These are phyloP conservation scores for Lophiostoma macrostomum DNA, from an alignment of 495 filamentous ascomycete species.

Conservation along the genomic window DNA sequence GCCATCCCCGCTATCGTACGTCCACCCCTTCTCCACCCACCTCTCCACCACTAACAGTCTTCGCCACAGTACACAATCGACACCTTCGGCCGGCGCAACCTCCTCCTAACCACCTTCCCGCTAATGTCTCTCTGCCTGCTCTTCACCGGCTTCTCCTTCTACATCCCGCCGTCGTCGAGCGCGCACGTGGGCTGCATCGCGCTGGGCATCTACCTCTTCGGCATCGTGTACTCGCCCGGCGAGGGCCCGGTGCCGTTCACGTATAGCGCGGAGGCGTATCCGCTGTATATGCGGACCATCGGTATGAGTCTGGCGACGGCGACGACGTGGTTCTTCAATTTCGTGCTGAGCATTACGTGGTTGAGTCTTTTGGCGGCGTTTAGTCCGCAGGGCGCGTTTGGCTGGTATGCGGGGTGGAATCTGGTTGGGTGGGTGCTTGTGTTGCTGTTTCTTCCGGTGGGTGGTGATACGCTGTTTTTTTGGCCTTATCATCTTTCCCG, in stretches of 20 bases:
- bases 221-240: slow-evolving; percentile 26
- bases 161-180: background rate
- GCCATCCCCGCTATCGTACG: too few relatives aligned
- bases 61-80: slow-evolving; percentile 31
- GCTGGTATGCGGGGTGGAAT: slow-evolving; percentile 54
- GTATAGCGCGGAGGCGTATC: slow-evolving; percentile 67
- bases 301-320: slow-evolving; percentile 53
- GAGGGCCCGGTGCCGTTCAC: slow-evolving; percentile 44
- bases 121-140: slow-evolving; percentile 24
- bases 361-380: slow-evolving; percentile 55
- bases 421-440: slow-evolving; percentile 44
- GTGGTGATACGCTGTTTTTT: background rate
- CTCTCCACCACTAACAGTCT: too few relatives aligned
- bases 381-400: slow-evolving; percentile 59
- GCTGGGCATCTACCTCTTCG: slow-evolving; percentile 30
- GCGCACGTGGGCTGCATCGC: slow-evolving; percentile 44
- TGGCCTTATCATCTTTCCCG: background rate
- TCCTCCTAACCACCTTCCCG: slow-evolving; percentile 34
- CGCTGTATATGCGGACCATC: slow-evolving; percentile 23
- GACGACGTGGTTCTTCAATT: slow-evolving; percentile 69
- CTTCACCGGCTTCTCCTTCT: slow-evolving; percentile 21
- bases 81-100: slow-evolving; percentile 27
- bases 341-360: slow-evolving; percentile 64
- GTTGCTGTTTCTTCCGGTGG: slow-evolving; percentile 29
- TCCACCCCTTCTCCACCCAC: too few relatives aligned